Evolutionary conservation across 2,329 filamentous ascomycete genomes (phyloP).

Genomic region (Ceratocystiopsis minuta): DNA sequence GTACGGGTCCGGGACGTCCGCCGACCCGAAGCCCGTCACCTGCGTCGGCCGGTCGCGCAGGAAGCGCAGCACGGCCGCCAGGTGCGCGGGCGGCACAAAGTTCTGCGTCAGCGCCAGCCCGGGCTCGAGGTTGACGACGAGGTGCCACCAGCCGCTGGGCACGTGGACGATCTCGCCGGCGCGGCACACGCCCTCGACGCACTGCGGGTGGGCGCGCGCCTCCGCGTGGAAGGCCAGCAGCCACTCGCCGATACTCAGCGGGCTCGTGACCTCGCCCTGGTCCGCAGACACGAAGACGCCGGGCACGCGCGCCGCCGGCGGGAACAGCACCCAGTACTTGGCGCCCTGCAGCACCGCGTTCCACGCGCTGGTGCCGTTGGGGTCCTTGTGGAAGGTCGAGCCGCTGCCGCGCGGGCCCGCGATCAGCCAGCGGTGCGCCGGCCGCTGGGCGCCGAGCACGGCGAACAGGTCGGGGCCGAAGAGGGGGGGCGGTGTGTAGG

Average conservation of each 20-base stretch:
- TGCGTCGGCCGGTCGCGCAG: constrained; percentile 67
- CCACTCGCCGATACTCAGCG: constrained; percentile 94
- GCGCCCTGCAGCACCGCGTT: constrained; percentile 78
- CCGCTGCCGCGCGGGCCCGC: constrained; percentile 74
- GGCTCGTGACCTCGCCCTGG: constrained; percentile 82
- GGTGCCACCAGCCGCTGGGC: constrained; percentile 89
- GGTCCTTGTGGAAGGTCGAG: constrained; percentile 84
- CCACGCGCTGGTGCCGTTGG: constrained; percentile 65
- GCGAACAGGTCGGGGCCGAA: constrained; percentile 79
- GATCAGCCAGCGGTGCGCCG: constrained; percentile 85
- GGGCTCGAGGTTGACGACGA: constrained; percentile 75
- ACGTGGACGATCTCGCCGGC: constrained; percentile 82
- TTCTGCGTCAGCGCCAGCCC: constrained; percentile 89
- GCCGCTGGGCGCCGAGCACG: constrained; percentile 57
- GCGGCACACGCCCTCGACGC: constrained; percentile 67
- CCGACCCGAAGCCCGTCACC: constrained; percentile 55
- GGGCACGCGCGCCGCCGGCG: constrained; percentile 57
- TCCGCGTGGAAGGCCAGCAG: constrained; percentile 75
- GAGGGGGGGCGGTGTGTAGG: constrained; percentile 67
- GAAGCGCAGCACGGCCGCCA: constrained; percentile 62
- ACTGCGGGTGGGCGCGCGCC: constrained; percentile 57
- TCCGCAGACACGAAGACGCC: constrained; percentile 83
- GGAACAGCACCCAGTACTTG: constrained; percentile 99
- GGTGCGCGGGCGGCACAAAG: constrained; percentile 64
- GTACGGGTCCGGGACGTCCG: constrained; percentile 31